Percentiles rank a stretch among this genome's conserved stretches.
Conservation (phyloP, 768 basidiomycete species). For the Phaffia tasmanica region DNA sequence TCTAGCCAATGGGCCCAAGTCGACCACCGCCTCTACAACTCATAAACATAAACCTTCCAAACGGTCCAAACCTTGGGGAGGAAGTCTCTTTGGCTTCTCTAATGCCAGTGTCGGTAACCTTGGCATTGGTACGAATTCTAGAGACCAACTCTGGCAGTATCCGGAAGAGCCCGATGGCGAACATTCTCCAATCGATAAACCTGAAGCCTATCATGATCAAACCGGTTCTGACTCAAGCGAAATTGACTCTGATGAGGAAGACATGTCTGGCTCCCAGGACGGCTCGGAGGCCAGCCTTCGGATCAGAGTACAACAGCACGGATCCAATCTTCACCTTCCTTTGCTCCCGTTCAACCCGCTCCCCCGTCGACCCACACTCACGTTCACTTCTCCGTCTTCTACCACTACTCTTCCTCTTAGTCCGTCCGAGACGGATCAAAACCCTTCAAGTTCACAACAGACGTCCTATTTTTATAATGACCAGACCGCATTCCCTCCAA, state of each 20-base stretch:
- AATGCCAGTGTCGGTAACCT: no score
- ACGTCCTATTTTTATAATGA: background rate
- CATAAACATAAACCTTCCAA: no score
- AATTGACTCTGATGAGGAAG: slow-evolving; percentile 17
- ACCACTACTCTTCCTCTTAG: slow-evolving; percentile 5
- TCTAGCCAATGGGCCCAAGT: no score
- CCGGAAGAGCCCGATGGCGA: background rate
- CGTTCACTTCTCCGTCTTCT: slow-evolving; percentile 13
- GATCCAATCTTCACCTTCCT: slow-evolving; percentile 22
- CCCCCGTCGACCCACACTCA: slow-evolving; percentile 13
- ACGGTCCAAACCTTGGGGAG: no score
- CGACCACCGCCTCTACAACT: no score
- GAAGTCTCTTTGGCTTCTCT: no score
- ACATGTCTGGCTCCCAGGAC: background rate
- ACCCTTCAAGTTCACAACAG: slow-evolving; percentile 3
- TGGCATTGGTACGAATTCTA: no score
- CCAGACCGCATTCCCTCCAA: background rate
- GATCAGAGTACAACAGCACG: slow-evolving; percentile 18
- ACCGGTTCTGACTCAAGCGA: slow-evolving; percentile 1
- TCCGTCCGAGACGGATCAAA: background rate
- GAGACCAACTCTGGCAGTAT: slow-evolving; percentile 1
- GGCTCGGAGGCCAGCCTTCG: slow-evolving; percentile 15
- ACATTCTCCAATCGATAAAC: background rate
- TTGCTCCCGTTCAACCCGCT: slow-evolving; percentile 7
- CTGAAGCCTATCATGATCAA: background rate